Conservation (phyloP, 2,329 filamentous ascomycete genomes). For the Cercospora nicotianae region DNA sequence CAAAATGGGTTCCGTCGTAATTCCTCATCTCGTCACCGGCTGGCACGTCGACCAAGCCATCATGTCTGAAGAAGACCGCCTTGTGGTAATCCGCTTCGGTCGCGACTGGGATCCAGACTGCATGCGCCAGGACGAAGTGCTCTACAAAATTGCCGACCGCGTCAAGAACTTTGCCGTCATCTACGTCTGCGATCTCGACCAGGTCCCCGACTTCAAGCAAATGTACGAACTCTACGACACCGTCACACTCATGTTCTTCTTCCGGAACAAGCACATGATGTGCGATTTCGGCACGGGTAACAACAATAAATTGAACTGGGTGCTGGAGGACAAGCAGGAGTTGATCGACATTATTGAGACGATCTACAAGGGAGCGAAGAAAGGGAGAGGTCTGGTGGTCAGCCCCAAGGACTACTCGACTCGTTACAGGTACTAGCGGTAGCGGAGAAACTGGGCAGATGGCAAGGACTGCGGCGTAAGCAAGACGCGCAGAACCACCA, state of each 20-base stretch:
- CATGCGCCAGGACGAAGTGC: conserved; percentile 85
- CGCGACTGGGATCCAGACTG: conserved; percentile 80
- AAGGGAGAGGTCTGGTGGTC: conserved; percentile 92
- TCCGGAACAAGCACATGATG: conserved; percentile 99
- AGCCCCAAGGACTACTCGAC: conserved; percentile 86
- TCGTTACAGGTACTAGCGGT: conserved; percentile 63
- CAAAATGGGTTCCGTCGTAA: conserved; percentile 77
- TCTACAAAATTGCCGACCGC: conserved; percentile 88
- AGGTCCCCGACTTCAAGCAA: conserved; percentile 88
- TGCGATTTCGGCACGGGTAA: conserved; percentile 97
- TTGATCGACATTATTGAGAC: conserved; percentile 98
- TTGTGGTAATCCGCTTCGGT: conserved; percentile 92
- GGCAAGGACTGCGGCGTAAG: neutral
- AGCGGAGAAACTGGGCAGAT: neutral
- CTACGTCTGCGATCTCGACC: conserved; percentile 90
- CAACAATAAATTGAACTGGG: conserved; percentile 98
- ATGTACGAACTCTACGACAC: conserved; percentile 87
- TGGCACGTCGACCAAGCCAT: conserved; percentile 99
- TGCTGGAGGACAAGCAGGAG: conserved; percentile 96
- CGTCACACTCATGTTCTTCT: conserved; percentile 96
- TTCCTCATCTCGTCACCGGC: conserved; percentile 85
- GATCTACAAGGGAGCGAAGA: conserved; percentile 97
- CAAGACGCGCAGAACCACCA: neutral
- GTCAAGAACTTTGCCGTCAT: conserved; percentile 93
- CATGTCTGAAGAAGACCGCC: conserved; percentile 82